phyloP scores from a whole-genome alignment of 129 eudicot genomes.

The Escallonia herrerae region DNA sequence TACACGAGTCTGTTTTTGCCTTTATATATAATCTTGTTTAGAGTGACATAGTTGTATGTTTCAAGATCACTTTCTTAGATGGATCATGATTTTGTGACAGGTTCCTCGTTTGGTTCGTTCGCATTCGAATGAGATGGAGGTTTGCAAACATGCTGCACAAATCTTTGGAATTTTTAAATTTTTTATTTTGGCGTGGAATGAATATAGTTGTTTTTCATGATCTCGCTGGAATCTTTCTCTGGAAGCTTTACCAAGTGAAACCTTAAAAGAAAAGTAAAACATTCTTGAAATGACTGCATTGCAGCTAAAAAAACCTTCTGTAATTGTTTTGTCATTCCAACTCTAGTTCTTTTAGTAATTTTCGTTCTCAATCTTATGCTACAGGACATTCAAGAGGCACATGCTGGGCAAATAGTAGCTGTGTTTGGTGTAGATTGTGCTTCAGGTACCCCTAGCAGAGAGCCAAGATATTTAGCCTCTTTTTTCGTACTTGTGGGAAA shows the following conservation, averaged over 20 bases:
- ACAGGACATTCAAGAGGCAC: constrained; percentile 98
- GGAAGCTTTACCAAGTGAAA: too few relatives aligned
- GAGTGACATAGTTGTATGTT: background rate
- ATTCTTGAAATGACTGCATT: too few relatives aligned
- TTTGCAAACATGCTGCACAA: constrained; percentile 13
- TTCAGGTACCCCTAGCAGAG: constrained; percentile 44
- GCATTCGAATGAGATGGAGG: constrained; percentile 99
- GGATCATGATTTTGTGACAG: constrained; percentile 27
- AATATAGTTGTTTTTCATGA: too few relatives aligned
- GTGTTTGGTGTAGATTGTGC: constrained; percentile 99
- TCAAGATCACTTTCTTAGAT: constrained; percentile 1
- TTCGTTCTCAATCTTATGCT: background rate
- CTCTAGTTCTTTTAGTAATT: too few relatives aligned
- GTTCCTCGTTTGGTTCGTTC: constrained; percentile 91
- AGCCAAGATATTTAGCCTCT: background rate
- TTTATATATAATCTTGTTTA: background rate
- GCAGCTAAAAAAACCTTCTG: too few relatives aligned
- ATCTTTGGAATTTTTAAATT: too few relatives aligned
- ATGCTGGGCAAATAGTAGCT: constrained; percentile 98
- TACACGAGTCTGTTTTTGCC: too few relatives aligned
- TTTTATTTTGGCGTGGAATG: too few relatives aligned
- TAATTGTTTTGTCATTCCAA: too few relatives aligned
- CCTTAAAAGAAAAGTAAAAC: too few relatives aligned
- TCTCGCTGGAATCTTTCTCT: too few relatives aligned
- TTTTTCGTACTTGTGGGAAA: too few relatives aligned